Evolutionary conservation across 768 basidiomycete species (phyloP).

Genomic region (Kwoniella sp.): DNA sequence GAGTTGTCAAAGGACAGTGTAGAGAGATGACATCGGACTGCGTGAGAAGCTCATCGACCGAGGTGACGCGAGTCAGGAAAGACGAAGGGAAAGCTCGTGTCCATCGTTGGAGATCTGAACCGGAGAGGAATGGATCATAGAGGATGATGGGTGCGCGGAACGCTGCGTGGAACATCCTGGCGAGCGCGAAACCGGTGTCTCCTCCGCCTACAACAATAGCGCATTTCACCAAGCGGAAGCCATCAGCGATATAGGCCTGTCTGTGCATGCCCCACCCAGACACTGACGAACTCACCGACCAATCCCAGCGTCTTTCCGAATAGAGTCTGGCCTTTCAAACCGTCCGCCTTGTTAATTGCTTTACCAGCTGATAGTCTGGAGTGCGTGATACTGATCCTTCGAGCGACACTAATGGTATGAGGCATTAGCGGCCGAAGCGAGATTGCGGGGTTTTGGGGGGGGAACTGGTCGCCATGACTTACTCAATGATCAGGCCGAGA

Average conservation of each 20-base stretch:
- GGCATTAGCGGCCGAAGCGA: constrained; percentile 29
- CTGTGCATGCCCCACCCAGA: no score
- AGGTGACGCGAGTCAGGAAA: not conserved
- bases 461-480: no score
- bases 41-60: constrained; percentile 49
- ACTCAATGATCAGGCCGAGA: constrained; percentile 38
- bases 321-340: constrained; percentile 28
- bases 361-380: constrained; percentile 20
- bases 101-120: constrained; percentile 33
- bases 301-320: constrained; percentile 54
- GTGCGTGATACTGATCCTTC: constrained; percentile 28
- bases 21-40: constrained; percentile 53
- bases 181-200: constrained; percentile 47
- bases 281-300: constrained; percentile 50
- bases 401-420: constrained; percentile 30
- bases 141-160: constrained; percentile 52
- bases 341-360: constrained; percentile 23
- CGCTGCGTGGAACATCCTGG: constrained; percentile 47
- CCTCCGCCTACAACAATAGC: constrained; percentile 33
- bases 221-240: not conserved
- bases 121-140: constrained; percentile 46
- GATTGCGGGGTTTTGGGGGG: no score
- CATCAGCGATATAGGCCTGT: no score
- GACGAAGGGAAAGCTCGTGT: constrained; percentile 12
- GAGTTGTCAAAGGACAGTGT: constrained; percentile 52